Evolutionary conservation across 1,284 basidiomycete species (phyloP).

Genomic region (Leccinum angustisporum): DNA sequence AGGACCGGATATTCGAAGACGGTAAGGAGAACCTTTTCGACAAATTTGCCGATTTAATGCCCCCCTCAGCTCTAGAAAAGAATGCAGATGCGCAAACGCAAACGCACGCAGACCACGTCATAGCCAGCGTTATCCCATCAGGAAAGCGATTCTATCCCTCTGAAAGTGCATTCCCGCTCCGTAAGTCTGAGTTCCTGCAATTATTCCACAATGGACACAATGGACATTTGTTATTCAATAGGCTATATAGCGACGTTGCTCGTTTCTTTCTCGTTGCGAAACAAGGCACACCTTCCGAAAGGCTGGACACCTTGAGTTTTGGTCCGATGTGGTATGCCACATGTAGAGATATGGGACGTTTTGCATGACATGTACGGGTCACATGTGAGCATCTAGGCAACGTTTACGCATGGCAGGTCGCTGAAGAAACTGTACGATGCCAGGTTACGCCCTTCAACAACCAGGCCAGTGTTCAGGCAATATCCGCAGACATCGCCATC

Average conservation of each 20-base stretch:
- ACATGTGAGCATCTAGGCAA: conserved; percentile 52
- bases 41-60: conserved; percentile 3
- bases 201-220: not conserved
- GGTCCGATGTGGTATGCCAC: conserved; percentile 74
- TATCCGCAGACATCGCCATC: too few relatives aligned
- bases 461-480: too few relatives aligned
- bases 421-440: conserved; percentile 3
- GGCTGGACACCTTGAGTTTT: conserved; percentile 84
- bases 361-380: conserved; percentile 87
- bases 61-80: conserved; percentile 46
- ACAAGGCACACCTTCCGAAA: conserved; percentile 56
- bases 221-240: conserved; percentile 32
- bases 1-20: conserved; percentile 84
- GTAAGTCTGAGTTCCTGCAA: conserved; percentile 44
- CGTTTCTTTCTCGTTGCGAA: conserved; percentile 65
- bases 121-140: conserved; percentile 65
- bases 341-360: conserved; percentile 79
- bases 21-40: conserved; percentile 44
- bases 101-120: conserved; percentile 60
- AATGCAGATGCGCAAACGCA: conserved; percentile 47
- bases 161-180: conserved; percentile 84
- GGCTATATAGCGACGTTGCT: conserved; percentile 70
- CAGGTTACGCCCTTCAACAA: conserved; percentile 80
- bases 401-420: not conserved
- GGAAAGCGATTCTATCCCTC: conserved; percentile 88